Conservation (phyloP, 2,329 filamentous ascomycete genomes). For the Dendrostoma leiphaemia region DNA sequence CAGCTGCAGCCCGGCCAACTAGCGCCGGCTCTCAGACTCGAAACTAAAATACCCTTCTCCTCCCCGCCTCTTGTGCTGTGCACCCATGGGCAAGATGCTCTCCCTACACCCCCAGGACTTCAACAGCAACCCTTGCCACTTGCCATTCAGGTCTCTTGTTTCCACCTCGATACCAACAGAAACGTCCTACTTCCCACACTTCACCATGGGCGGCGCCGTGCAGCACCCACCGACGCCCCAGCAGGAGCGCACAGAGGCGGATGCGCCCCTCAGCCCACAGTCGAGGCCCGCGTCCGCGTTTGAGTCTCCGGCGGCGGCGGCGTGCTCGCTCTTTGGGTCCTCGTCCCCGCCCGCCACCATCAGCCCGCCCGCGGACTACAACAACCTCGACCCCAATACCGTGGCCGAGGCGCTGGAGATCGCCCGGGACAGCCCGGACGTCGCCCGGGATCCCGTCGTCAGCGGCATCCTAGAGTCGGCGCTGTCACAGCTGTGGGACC, state of each 20-base stretch:
- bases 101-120: constrained; percentile 11
- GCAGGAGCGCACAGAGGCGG: constrained; percentile 10
- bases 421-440: constrained; percentile 70
- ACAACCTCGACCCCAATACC: constrained; percentile 13
- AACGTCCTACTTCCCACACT: neutral
- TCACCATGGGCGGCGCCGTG: constrained; percentile 10
- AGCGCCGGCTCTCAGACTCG: neutral
- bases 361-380: constrained; percentile 14
- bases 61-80: neutral
- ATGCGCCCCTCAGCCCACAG: constrained; percentile 10
- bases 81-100: constrained; percentile 8
- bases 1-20: neutral
- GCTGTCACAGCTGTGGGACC: constrained; percentile 64
- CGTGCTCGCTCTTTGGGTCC: neutral
- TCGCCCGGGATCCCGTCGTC: constrained; percentile 60
- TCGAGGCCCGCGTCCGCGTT: neutral
- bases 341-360: constrained; percentile 3
- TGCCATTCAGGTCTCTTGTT: constrained; percentile 8
- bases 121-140: constrained; percentile 10
- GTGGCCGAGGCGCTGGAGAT: constrained; percentile 71
- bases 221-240: constrained; percentile 9
- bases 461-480: constrained; percentile 64
- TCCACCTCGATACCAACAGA: constrained; percentile 5
- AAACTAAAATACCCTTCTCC: too few relatives aligned
- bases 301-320: neutral